Conservation (phyloP, 768 basidiomycete genomes). For the Tylopilus subfusipes region DNA sequence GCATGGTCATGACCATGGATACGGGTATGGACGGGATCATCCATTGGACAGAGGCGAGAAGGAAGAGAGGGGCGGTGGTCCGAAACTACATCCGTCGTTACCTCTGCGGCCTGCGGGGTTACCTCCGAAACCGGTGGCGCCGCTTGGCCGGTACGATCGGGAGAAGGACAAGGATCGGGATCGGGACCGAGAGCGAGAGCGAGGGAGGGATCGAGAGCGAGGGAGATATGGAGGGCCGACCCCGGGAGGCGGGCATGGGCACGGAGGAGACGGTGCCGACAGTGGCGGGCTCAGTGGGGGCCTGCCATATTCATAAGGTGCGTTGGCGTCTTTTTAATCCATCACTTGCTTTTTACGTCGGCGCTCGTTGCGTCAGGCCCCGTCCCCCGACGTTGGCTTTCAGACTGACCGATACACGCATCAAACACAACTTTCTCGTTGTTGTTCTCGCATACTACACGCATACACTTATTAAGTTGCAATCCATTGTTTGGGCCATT, state of each 20-base stretch:
- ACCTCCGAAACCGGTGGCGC: constrained; percentile 18
- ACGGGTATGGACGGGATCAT: constrained; percentile 12
- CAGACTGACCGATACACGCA: constrained; percentile 1
- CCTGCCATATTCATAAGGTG: constrained; percentile 30
- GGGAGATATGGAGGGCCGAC: constrained; percentile 14
- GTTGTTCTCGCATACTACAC: constrained; percentile 17
- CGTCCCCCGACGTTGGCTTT: not conserved
- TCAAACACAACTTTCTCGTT: constrained; percentile 2
- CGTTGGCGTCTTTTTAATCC: not conserved
- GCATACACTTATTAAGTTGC: constrained; percentile 16
- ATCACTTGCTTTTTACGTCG: not conserved
- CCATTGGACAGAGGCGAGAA: constrained; percentile 16
- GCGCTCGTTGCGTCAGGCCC: not conserved
- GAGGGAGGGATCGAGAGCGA: constrained; percentile 19
- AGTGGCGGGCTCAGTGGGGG: constrained; percentile 19
- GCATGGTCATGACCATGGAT: constrained; percentile 11
- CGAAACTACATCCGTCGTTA: constrained; percentile 19
- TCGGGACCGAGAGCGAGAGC: constrained; percentile 6
- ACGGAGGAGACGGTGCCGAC: constrained; percentile 3
- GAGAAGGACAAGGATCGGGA: constrained; percentile 12
- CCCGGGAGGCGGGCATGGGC: constrained; percentile 1
- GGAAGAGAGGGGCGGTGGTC: constrained; percentile 3
- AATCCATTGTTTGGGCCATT: constrained; percentile 15
- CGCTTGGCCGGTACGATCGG: constrained; percentile 18
- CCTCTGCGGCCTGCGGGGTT: constrained; percentile 19